Base-by-base conservation (phyloP, 345 rosid genomes). In the Dipteronia dyeriana region DNA sequence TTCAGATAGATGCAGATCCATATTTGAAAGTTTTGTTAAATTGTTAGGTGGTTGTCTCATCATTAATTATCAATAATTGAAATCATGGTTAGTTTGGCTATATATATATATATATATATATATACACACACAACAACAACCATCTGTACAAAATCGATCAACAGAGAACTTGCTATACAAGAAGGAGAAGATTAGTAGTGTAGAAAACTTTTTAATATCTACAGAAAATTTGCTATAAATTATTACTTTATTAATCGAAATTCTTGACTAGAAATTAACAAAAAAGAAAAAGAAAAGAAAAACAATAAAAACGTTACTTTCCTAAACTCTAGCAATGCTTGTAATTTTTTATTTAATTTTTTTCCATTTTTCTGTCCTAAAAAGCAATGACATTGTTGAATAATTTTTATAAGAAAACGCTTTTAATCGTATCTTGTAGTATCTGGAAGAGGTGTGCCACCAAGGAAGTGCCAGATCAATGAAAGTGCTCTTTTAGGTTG, bases 401-500 rank as follows among this genome's bases (percentile, higher is more conserved):
- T 71, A 34, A 56, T 60, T 47, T 39, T 17, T 54, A 10, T 16
- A 51, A 68, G 22, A 43, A n/a, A 54, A 73, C 38, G 38, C 4
- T 34, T 34, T 34, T 45, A 78, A 71, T 10, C 49, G 64, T 84
- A 84, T 82, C 75, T 84, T 9, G 80, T 66, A 61, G 89, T 84
- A 67, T 89, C 80, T 2, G 98, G 97, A 47, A 93, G 94, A 78
- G 91, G 89, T 59, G 92, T 78, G 80, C 89, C 90, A 23, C 65
- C 61, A 56, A 93, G 84, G 79, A 91, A 95, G 70, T 91, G 98
- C 53, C 60, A 80, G 80, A 93, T 74, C 25, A 95, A 80, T 7
- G 97, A 83, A 76, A 95, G 97, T 23, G 98, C 91, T 60, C 97
- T 84, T 56, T 78, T 69, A 2, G 99, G 99, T 79, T 93, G 96